Percentiles rank a stretch among this genome's conserved stretches.
These are phyloP conservation scores for Lentinula guzmanii DNA, from an alignment of 768 basidiomycete genomes.

Conservation along the genomic window DNA sequence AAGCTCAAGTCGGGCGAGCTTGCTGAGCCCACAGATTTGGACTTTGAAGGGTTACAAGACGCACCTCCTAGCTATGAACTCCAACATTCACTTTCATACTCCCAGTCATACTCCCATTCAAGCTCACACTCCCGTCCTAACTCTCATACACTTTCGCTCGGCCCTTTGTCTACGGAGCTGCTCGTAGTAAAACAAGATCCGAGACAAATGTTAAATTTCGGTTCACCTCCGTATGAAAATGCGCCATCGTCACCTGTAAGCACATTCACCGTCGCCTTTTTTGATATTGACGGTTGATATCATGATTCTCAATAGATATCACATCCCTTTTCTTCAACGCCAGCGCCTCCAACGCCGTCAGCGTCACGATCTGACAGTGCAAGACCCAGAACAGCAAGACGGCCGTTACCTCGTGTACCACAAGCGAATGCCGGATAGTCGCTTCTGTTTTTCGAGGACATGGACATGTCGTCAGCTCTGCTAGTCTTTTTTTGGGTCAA, in stretches of 20 bases:
- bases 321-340: neutral
- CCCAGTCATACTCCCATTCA: neutral
- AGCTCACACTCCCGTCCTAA: neutral
- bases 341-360: neutral
- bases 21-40: neutral
- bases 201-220: neutral
- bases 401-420: neutral
- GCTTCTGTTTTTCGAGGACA: neutral
- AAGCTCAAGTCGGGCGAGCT: conserved; percentile 5
- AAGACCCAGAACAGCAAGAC: neutral
- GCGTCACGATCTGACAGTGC: neutral
- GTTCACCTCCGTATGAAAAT: neutral
- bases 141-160: neutral
- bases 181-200: neutral
- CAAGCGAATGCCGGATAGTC: neutral
- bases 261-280: neutral
- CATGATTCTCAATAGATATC: neutral
- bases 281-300: neutral
- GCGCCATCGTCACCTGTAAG: neutral
- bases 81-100: neutral
- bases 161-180: neutral
- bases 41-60: conserved; percentile 1
- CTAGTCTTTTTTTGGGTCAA: neutral
- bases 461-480: neutral
- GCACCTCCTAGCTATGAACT: conserved; percentile 6